phyloP scores from a whole-genome alignment of 352 stramenopile genomes.

The Phytophthora kernoviae region DNA sequence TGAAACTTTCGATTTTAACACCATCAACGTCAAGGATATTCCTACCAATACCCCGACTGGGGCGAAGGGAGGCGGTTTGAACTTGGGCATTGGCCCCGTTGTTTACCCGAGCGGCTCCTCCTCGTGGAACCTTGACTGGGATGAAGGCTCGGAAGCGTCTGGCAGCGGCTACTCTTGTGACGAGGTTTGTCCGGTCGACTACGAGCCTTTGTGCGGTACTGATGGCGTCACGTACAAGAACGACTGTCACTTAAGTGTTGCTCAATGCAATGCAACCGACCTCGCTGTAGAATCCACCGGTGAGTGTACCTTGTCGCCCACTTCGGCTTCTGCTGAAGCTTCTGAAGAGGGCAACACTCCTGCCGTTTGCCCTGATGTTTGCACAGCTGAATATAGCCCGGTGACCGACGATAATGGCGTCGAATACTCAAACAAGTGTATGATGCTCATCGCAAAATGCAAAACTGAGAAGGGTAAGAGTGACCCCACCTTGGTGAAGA shows the following conservation, averaged over 20 bases:
- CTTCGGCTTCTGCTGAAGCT: not conserved
- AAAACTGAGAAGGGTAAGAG: constrained; percentile 18
- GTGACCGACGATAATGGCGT: constrained; percentile 23
- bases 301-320: constrained; percentile 34
- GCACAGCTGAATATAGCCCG: constrained; percentile 20
- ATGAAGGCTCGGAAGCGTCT: constrained; percentile 3
- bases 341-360: constrained; percentile 8
- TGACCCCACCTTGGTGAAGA: constrained; percentile 8
- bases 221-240: constrained; percentile 34
- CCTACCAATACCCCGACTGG: constrained; percentile 1
- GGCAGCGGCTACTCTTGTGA: constrained; percentile 17
- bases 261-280: constrained; percentile 16
- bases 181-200: constrained; percentile 28
- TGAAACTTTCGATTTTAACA: constrained; percentile 13
- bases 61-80: not conserved
- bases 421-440: constrained; percentile 22
- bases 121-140: constrained; percentile 20
- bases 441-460: constrained; percentile 23
- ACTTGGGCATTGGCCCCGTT: constrained; percentile 17
- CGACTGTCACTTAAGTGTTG: constrained; percentile 25
- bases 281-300: constrained; percentile 14
- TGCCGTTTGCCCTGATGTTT: constrained; percentile 14
- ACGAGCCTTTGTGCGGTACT: constrained; percentile 42
- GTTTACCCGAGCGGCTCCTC: constrained; percentile 20
- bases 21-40: constrained; percentile 12